phyloP scores from a whole-genome alignment of 2,329 filamentous ascomycete genomes.

The Huntiella decipiens region DNA sequence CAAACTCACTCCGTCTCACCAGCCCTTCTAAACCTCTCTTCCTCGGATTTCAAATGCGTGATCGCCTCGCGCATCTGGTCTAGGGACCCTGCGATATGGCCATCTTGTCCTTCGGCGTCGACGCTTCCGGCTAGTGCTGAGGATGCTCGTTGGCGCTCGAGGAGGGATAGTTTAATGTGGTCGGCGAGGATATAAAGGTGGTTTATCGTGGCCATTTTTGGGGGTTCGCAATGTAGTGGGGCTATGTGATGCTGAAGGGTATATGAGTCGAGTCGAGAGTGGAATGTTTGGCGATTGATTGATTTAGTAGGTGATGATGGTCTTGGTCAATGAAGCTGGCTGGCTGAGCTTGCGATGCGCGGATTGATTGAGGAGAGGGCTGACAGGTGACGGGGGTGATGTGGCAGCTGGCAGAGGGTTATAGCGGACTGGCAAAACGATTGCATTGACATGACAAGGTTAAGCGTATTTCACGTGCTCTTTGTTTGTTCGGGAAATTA shows the following conservation, averaged over 20 bases:
- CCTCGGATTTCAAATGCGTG: slow-evolving; percentile 45
- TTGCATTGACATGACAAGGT: too few relatives aligned
- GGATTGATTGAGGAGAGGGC: neutral
- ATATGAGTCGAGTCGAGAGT: too few relatives aligned
- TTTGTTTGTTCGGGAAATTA: too few relatives aligned
- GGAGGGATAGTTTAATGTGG: slow-evolving; percentile 87
- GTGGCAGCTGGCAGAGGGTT: too few relatives aligned
- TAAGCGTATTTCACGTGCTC: too few relatives aligned
- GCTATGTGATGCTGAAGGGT: too few relatives aligned
- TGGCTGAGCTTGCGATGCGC: neutral
- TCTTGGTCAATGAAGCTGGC: neutral
- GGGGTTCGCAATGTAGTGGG: neutral
- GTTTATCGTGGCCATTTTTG: slow-evolving; percentile 34
- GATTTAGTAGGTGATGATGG: neutral
- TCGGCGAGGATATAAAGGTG: slow-evolving; percentile 88
- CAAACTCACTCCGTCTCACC: slow-evolving; percentile 41
- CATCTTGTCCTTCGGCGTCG: slow-evolving; percentile 67
- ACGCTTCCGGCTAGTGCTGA: slow-evolving; percentile 35
- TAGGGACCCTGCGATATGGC: slow-evolving; percentile 72
- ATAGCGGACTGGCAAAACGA: too few relatives aligned
- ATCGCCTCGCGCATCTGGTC: slow-evolving; percentile 73
- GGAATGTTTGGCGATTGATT: neutral
- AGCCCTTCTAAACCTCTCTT: slow-evolving; percentile 41
- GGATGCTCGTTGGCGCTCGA: slow-evolving; percentile 67
- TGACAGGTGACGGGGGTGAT: too few relatives aligned